A percentile compares a stretch with the other conserved stretches of the same genome.
Evolutionary conservation across 768 basidiomycete species (phyloP).

Genomic region (Tremella fuciformis): DNA sequence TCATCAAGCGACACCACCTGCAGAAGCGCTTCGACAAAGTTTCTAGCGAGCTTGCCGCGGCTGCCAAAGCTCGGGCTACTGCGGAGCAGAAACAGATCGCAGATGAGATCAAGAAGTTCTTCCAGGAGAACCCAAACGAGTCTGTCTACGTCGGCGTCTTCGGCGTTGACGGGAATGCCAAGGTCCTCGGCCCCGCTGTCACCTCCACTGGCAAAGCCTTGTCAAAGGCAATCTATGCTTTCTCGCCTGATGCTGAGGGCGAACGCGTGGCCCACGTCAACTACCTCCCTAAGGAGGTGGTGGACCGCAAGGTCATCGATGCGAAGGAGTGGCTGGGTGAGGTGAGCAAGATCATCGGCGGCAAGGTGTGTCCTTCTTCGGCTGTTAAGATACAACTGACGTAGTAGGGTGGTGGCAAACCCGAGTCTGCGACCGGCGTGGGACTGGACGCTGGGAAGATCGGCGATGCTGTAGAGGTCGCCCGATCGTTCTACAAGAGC

Average conservation of each 20-base stretch:
- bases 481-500: constrained; percentile 52
- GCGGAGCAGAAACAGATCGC: constrained; percentile 76
- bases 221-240: constrained; percentile 79
- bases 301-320: constrained; percentile 61
- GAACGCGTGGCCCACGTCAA: constrained; percentile 85
- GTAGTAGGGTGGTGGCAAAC: constrained; percentile 87
- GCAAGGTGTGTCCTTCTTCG: constrained; percentile 63
- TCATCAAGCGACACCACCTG: constrained; percentile 74
- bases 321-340: constrained; percentile 83
- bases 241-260: constrained; percentile 68
- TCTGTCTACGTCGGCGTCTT: constrained; percentile 68
- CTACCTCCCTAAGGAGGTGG: constrained; percentile 66
- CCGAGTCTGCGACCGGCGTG: constrained; percentile 85
- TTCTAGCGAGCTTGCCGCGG: constrained; percentile 80
- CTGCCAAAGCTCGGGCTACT: constrained; percentile 75
- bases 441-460: constrained; percentile 66
- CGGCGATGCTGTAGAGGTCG: constrained; percentile 65
- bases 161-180: constrained; percentile 78
- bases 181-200: constrained; percentile 57
- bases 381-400: not conserved
- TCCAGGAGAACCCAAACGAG: constrained; percentile 70
- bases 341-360: constrained; percentile 76
- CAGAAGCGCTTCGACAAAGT: constrained; percentile 68
- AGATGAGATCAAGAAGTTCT: constrained; percentile 67
- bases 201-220: constrained; percentile 74